A percentile compares a stretch with the other conserved stretches of the same genome.
Evolutionary conservation across 495 filamentous ascomycete species (phyloP).

Genomic region (Penicillium chermesinum): DNA sequence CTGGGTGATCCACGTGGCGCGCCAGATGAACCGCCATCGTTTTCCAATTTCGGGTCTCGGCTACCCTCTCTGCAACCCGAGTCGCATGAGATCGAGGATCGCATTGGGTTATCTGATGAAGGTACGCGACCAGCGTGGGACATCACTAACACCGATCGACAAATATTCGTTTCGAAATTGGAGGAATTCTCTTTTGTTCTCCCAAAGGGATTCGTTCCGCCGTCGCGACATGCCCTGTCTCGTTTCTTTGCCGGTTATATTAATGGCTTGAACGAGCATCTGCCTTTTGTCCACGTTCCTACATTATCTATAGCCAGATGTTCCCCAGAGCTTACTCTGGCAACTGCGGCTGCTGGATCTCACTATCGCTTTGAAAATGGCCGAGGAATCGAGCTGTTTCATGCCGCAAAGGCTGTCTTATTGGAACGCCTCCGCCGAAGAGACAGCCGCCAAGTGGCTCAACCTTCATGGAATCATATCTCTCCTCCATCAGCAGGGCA

Average conservation of each 20-base stretch:
- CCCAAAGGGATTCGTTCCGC: slow-evolving; percentile 61
- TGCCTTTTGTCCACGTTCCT: slow-evolving; percentile 47
- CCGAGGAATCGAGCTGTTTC: slow-evolving; percentile 63
- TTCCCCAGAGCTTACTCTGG: slow-evolving; percentile 43
- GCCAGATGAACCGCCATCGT: slow-evolving; percentile 43
- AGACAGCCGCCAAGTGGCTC: slow-evolving; percentile 42
- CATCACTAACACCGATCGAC: slow-evolving; percentile 59
- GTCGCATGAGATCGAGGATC: slow-evolving; percentile 52
- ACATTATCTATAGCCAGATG: slow-evolving; percentile 43
- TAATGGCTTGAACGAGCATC: slow-evolving; percentile 45
- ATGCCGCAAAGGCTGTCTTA: slow-evolving; percentile 51
- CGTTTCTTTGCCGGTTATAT: slow-evolving; percentile 48
- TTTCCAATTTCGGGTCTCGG: slow-evolving; percentile 63
- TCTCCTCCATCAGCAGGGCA: slow-evolving; percentile 36
- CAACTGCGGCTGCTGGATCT: slow-evolving; percentile 45
- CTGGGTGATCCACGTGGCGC: slow-evolving; percentile 34
- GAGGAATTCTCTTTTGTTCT: slow-evolving; percentile 62
- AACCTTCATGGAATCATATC: slow-evolving; percentile 41
- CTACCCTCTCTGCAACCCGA: slow-evolving; percentile 65
- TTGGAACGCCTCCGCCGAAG: slow-evolving; percentile 43
- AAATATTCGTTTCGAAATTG: slow-evolving; percentile 56
- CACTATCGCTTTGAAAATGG: slow-evolving; percentile 61
- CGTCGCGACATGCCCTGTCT: slow-evolving; percentile 42
- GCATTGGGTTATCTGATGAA: slow-evolving; percentile 41
- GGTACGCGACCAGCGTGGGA: slow-evolving; percentile 54